phyloP scores from a whole-genome alignment of 2,329 filamentous ascomycete genomes.

The Aspergillus chevalieri region DNA sequence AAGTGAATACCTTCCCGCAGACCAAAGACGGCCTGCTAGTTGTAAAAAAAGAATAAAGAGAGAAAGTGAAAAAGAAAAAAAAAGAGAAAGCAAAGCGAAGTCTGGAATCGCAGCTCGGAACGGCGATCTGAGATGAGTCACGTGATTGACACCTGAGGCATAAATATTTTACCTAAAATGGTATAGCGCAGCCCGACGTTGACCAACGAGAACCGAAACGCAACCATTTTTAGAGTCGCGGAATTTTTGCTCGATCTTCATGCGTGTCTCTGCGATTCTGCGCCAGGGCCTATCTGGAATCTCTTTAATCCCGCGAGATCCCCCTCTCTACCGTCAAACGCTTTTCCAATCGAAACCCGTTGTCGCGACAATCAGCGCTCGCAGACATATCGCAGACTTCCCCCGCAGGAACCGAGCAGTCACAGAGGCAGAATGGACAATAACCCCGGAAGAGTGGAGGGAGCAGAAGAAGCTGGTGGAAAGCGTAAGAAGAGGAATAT shows the following conservation, averaged over 20 bases:
- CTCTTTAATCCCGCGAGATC: neutral
- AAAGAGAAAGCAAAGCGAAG: neutral
- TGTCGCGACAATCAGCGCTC: neutral
- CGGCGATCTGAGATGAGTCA: too few relatives aligned
- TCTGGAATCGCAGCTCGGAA: neutral
- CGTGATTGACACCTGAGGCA: too few relatives aligned
- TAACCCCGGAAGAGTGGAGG: slow-evolving; percentile 27
- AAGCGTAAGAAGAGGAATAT: slow-evolving; percentile 59
- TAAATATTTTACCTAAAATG: too few relatives aligned
- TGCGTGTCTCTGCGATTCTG: slow-evolving; percentile 16
- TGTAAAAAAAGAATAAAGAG: neutral
- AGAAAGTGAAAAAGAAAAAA: too few relatives aligned
- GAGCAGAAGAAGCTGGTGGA: slow-evolving; percentile 27
- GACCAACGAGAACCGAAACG: slow-evolving; percentile 2
- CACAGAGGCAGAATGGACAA: slow-evolving; percentile 24
- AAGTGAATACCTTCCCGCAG: neutral
- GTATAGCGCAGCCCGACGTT: too few relatives aligned
- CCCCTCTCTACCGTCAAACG: neutral
- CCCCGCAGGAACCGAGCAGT: neutral
- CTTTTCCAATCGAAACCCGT: neutral
- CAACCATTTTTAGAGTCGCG: slow-evolving; percentile 4
- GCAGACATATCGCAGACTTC: neutral
- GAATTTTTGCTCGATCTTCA: slow-evolving; percentile 8
- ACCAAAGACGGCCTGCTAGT: neutral
- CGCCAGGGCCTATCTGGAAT: slow-evolving; percentile 13